Evolutionary conservation across 139 green algal genomes (phyloP).

Genomic region (Chlorella sp.): DNA sequence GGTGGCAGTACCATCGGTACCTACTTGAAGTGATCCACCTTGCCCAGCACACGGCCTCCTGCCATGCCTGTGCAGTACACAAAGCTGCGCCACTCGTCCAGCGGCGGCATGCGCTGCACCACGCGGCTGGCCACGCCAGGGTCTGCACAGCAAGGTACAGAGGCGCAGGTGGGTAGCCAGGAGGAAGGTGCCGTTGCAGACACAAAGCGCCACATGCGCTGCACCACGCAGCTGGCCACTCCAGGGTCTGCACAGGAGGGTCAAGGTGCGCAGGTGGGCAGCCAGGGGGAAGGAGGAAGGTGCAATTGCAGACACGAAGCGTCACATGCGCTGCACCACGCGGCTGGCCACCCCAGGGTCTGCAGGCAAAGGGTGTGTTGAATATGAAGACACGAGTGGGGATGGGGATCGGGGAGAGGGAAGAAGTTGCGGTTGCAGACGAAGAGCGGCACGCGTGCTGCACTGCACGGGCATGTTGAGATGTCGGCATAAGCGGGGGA

Average conservation of each 20-base stretch:
- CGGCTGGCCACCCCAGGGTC: not conserved
- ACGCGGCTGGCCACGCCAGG: constrained; percentile 14
- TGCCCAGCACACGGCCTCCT: constrained; percentile 64
- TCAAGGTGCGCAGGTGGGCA: constrained; percentile 24
- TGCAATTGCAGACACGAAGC: not conserved
- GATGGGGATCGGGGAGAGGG: too few species aligned
- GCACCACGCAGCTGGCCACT: not conserved
- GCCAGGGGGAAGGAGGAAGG: not conserved
- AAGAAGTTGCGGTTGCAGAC: too few species aligned
- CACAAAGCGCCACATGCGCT: not conserved
- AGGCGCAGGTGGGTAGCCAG: not conserved
- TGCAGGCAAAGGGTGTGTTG: too few species aligned
- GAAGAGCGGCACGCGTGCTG: too few species aligned
- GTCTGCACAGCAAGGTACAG: constrained; percentile 36
- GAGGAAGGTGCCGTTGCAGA: not conserved
- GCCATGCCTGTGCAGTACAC: constrained; percentile 79
- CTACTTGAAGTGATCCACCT: constrained; percentile 89
- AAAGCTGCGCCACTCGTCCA: constrained; percentile 87
- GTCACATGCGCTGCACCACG: not conserved
- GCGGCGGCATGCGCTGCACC: constrained; percentile 68
- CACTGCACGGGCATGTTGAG: too few species aligned
- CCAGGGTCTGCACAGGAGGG: not conserved
- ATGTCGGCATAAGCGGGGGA: too few species aligned
- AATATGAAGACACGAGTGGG: too few species aligned
- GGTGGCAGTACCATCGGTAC: not conserved